Evolutionary conservation across 306 rosid genomes (phyloP), one percentile per base, ranked within the genome.

Genomic region (Gastrolobium bilobum): DNA sequence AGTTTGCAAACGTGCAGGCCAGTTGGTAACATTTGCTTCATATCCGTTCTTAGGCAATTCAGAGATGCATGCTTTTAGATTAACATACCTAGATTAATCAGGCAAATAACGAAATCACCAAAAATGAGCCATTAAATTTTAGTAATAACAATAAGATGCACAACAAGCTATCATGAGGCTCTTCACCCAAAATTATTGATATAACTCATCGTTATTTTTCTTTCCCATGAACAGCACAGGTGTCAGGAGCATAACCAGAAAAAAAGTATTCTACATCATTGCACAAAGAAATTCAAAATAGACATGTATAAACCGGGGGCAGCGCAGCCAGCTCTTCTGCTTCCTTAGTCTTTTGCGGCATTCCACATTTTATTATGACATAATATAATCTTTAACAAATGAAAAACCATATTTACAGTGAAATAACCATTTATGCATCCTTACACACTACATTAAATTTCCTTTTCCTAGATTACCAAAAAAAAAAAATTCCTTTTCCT

Each of bases 21-120:
- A 92, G 29, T 50, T 60, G 38, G 90, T 61, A 70, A 91, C 79
- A 77, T 91, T 92, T 77, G 89, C 84, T 73, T 91, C 90, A 53
- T 80, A 86, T 62, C 95, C 96, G 40, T 85, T 81, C 75, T 91
- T 88, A 56, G 98, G 98, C 78, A 95, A 85, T 39, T 76, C 87
- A 66, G 97, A 85, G 81, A 95, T 92, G 85, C 99, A 95, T 30
- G 98, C 80, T 78, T 89, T 89, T 66, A 92, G 93, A 87, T 95
- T 83, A 64, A 64, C 94, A 84, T 90, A 92, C 99, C 99, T 95
- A 71, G 72, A 60, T 68, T 67, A 62, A 70, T 47, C 69, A 77
- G 61, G 67, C 47, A 72, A 86, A 81, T 54, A 75, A 76, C 3
- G 57, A 50, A 52, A 70, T 68, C 52, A 84, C 33, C 75, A 64